Conservation (phyloP, 2,329 filamentous ascomycete genomes). For the Ophiostoma populinum region DNA sequence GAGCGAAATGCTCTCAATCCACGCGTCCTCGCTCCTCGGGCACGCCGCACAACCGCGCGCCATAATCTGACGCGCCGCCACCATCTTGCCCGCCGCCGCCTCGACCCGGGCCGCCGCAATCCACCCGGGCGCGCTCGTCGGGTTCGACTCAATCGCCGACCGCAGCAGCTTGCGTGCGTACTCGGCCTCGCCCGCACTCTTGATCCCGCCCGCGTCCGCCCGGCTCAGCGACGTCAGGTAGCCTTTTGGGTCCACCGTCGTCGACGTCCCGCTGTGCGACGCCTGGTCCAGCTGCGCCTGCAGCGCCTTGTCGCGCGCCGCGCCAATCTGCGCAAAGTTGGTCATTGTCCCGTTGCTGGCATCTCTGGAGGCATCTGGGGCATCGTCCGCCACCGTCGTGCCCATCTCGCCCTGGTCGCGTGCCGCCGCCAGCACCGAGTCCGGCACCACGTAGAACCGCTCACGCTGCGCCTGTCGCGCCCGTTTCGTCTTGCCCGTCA, state of each 20-base stretch:
- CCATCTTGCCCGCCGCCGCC: constrained; percentile 80
- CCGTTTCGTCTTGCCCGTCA: constrained; percentile 85
- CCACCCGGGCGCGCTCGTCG: constrained; percentile 87
- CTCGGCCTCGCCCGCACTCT: constrained; percentile 86
- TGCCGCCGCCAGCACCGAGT: constrained; percentile 82
- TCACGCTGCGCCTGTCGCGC: constrained; percentile 68
- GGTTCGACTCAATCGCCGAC: constrained; percentile 93
- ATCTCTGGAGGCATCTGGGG: constrained; percentile 19
- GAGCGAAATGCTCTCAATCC: constrained; percentile 88
- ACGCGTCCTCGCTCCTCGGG: constrained; percentile 85
- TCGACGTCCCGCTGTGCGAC: constrained; percentile 72
- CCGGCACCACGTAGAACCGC: constrained; percentile 88
- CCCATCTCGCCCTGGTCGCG: constrained; percentile 66
- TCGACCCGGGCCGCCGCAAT: constrained; percentile 87
- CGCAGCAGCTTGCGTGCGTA: constrained; percentile 83
- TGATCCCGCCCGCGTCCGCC: constrained; percentile 62
- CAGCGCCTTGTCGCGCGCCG: constrained; percentile 86
- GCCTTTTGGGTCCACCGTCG: constrained; percentile 84
- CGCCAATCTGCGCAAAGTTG: constrained; percentile 94
- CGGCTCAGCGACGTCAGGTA: constrained; percentile 86
- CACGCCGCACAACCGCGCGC: constrained; percentile 77
- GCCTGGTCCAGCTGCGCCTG: constrained; percentile 58
- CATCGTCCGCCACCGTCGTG: constrained; percentile 76
- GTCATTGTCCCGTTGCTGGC: constrained; percentile 80
- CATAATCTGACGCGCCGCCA: constrained; percentile 76